Evolutionary conservation across 768 basidiomycete genomes (phyloP).

Genomic region (Rossbeevera mucosa): DNA sequence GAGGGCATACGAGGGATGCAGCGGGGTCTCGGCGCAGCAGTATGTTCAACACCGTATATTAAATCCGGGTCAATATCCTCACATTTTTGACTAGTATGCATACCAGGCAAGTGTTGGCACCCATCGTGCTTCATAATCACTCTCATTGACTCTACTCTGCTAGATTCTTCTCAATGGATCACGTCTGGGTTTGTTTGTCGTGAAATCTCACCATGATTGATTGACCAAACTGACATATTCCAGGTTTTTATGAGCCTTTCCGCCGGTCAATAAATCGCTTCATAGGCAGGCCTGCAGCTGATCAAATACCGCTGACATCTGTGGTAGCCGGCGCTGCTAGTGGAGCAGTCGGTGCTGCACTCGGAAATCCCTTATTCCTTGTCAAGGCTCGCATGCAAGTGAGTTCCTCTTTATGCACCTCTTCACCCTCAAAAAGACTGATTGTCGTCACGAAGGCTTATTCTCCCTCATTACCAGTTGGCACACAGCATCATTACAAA

Average conservation of each 20-base stretch:
- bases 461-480: constrained; percentile 90
- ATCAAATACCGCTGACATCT: constrained; percentile 72
- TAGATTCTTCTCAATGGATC: constrained; percentile 92
- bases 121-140: not conserved
- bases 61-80: constrained; percentile 3
- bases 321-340: constrained; percentile 83
- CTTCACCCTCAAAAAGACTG: not conserved
- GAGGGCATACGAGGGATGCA: constrained; percentile 92
- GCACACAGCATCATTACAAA: constrained; percentile 90
- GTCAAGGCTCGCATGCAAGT: constrained; percentile 99
- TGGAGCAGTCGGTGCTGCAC: constrained; percentile 80
- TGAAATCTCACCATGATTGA: not conserved
- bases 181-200: constrained; percentile 66
- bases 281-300: constrained; percentile 57
- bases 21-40: constrained; percentile 86
- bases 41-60: constrained; percentile 33
- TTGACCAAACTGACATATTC: constrained; percentile 11
- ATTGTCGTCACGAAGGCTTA: constrained; percentile 59
- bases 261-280: constrained; percentile 64
- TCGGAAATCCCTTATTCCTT: constrained; percentile 90
- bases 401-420: not conserved
- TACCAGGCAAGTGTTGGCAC: constrained; percentile 66
- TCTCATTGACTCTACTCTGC: constrained; percentile 8
- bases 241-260: constrained; percentile 96
- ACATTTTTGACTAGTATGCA: constrained; percentile 55